A percentile compares a stretch with the other conserved stretches of the same genome.
phyloP scores from a whole-genome alignment of 1,139 yeast species.

The Nakaseomyces glabratus region DNA sequence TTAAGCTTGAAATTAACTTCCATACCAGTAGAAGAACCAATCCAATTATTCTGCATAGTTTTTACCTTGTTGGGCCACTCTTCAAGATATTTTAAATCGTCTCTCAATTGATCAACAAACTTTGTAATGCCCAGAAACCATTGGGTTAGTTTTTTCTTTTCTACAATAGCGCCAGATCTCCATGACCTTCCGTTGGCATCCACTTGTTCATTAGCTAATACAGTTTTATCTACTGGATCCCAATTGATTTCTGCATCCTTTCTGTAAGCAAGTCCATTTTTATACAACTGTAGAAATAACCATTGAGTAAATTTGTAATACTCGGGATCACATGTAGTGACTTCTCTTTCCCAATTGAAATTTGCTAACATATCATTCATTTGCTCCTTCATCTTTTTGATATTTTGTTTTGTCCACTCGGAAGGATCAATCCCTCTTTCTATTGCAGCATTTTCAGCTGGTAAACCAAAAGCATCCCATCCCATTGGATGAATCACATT shows the following conservation, averaged over 20 bases:
- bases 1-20: constrained; percentile 42
- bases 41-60: constrained; percentile 89
- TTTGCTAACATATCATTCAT: constrained; percentile 70
- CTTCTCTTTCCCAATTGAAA: constrained; percentile 89
- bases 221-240: constrained; percentile 95
- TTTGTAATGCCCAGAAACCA: constrained; percentile 91
- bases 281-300: constrained; percentile 61
- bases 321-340: constrained; percentile 79
- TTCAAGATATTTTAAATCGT: constrained; percentile 50
- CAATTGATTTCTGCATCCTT: constrained; percentile 86
- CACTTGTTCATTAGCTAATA: constrained; percentile 92
- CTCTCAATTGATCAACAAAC: constrained; percentile 56
- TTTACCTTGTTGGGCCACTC: constrained; percentile 88
- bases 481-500: constrained; percentile 94
- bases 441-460: constrained; percentile 96
- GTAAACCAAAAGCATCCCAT: constrained; percentile 97
- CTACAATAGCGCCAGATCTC: constrained; percentile 95
- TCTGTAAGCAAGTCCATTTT: constrained; percentile 75
- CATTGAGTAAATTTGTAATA: constrained; percentile 91
- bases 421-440: constrained; percentile 74
- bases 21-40: constrained; percentile 80
- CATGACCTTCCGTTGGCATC: constrained; percentile 85
- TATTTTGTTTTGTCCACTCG: constrained; percentile 73
- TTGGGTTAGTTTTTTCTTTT: constrained; percentile 67
- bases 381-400: constrained; percentile 74